A percentile compares a stretch with the other conserved stretches of the same genome.
These are phyloP conservation scores for Blastobotrys apis DNA, from an alignment of 1,139 yeast genomes.

Conservation along the genomic window DNA sequence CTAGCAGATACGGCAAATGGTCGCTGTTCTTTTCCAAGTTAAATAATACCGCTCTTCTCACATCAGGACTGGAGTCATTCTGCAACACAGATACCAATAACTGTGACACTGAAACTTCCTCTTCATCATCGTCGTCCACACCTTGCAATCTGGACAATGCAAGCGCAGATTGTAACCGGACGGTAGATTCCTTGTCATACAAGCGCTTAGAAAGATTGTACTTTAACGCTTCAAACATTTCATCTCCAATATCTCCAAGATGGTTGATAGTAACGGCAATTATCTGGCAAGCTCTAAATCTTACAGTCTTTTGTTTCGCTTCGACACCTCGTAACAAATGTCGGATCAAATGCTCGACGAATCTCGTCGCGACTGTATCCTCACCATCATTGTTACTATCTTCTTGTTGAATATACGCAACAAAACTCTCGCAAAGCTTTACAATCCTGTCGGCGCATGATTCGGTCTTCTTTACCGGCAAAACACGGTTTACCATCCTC, in stretches of 20 bases:
- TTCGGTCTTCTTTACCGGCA: constrained; percentile 69
- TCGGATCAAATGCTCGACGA: constrained; percentile 58
- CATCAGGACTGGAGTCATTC: constrained; percentile 84
- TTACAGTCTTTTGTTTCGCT: constrained; percentile 69
- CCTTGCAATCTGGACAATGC: constrained; percentile 78
- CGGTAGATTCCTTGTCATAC: constrained; percentile 72
- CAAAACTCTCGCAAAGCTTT: constrained; percentile 66
- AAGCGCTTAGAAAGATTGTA: constrained; percentile 60
- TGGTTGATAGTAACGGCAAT: constrained; percentile 69
- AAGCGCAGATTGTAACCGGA: constrained; percentile 77
- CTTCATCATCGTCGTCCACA: constrained; percentile 47
- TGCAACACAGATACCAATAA: constrained; percentile 55
- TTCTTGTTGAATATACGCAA: constrained; percentile 44
- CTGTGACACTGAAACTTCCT: constrained; percentile 34
- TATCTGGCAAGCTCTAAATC: constrained; percentile 77
- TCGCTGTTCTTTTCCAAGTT: constrained; percentile 55
- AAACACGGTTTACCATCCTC: constrained; percentile 56
- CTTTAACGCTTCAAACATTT: constrained; percentile 59
- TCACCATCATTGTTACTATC: constrained; percentile 41
- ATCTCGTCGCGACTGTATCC: constrained; percentile 38
- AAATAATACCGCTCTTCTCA: constrained; percentile 76
- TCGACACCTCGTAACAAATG: constrained; percentile 73
- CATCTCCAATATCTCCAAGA: constrained; percentile 73
- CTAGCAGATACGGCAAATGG: constrained; percentile 61
- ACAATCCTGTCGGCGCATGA: constrained; percentile 72